Base-by-base conservation (phyloP, 1,139 yeast species). In the Candida glucosophila region DNA sequence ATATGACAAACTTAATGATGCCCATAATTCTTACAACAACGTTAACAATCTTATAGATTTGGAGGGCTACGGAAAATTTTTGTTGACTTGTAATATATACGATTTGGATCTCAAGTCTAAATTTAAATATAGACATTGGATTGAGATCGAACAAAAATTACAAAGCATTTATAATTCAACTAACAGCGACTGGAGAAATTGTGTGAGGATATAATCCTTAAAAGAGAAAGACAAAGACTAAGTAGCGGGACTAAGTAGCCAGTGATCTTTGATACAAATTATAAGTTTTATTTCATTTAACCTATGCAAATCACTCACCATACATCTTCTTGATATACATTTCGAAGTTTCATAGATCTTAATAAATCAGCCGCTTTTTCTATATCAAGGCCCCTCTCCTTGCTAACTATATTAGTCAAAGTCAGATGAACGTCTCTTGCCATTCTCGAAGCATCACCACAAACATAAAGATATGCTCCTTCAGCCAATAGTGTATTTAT, bases 391-490 rank as follows among this genome's bases (percentile, higher is more conserved):
- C 55, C 65, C 40, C 79, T 67, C 41, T 77, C 74, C 33, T 69
- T 53, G 24, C 77, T 57, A 29, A 88, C 53, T 32, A 90, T 77
- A 36, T 68, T 64, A 14, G 68, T 66, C 34, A 90, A 64, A 3
- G 93, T 67, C 24, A 65, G 56, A 45, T 82, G 90, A n/a, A 90
- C 98, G 48, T 86, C 95, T 55, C 93, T 78, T 3, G 98, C 96
- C 98, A 90, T 90, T 42, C 73, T 75, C 25, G 81, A 73, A 17
- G 98, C 97, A 60, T 90, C 97, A 47, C 98, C 98, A 67, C 98
- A 90, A 16, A 90, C 95, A 50, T 90, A 90, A 37, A 90, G 69
- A 49, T 77, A 80, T 0, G 95, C 96, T 29, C 95, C 96, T 19
- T 68, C 57, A 32, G 67, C 61, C 29, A 90, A 55, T 35, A 88